Percentiles rank a stretch among this genome's conserved stretches.
phyloP scores from a whole-genome alignment of 73 alveolate species.

The Tetrahymena malaccensis region DNA sequence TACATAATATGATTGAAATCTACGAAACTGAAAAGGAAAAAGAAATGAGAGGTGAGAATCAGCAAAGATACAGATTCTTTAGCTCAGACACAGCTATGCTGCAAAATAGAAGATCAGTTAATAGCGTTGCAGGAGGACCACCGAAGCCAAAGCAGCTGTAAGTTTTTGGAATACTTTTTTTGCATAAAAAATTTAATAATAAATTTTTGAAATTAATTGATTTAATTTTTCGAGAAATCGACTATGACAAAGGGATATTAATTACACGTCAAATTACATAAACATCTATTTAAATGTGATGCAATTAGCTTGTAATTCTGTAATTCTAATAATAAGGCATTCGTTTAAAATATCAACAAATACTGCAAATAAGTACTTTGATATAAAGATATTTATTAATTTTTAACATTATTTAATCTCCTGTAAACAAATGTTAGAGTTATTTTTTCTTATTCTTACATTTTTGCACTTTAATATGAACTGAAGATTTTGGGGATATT shows the following conservation, averaged over 20 bases:
- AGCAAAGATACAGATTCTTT: neutral
- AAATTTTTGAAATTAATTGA: neutral
- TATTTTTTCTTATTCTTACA: neutral
- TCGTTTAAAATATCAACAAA: neutral
- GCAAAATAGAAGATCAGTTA: neutral
- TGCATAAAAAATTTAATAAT: too few relatives aligned
- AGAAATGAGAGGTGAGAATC: neutral
- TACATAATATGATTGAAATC: neutral
- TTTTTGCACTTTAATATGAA: neutral
- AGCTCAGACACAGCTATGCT: neutral
- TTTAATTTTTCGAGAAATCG: neutral
- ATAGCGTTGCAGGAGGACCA: neutral
- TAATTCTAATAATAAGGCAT: neutral
- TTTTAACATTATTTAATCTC: neutral
- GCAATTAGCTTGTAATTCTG: neutral
- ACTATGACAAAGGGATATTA: neutral
- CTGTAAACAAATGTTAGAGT: neutral
- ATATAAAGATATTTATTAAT: too few relatives aligned
- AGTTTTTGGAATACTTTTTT: neutral
- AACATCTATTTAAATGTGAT: neutral
- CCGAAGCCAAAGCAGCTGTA: neutral
- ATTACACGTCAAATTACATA: neutral
- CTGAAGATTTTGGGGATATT: neutral
- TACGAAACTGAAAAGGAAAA: neutral
- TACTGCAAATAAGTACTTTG: neutral